These are phyloP conservation scores for Dendrobium huoshanense DNA, from an alignment of 106 monocot species.

Conservation along the genomic window DNA sequence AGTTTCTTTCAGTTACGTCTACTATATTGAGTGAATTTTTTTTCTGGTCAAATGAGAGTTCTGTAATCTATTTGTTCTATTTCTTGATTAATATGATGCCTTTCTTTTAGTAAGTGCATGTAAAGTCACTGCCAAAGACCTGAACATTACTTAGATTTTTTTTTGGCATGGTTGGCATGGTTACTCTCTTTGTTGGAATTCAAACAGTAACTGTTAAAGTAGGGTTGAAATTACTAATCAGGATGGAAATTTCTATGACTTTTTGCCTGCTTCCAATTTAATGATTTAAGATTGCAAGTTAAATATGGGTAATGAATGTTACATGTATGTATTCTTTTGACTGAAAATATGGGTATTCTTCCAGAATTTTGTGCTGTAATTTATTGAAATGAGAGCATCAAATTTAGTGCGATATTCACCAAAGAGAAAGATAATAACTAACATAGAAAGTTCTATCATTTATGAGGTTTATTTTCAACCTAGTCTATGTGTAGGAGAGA, in stretches of 20 bases:
- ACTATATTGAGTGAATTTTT: not conserved
- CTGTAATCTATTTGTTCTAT: not conserved
- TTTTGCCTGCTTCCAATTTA: not conserved
- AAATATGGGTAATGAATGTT: not conserved
- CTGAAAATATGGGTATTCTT: not conserved
- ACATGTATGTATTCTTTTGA: not conserved
- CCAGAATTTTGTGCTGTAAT: not conserved
- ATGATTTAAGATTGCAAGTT: not conserved
- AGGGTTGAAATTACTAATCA: not conserved
- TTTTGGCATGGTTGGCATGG: not conserved
- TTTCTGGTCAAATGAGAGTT: constrained; percentile 1
- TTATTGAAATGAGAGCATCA: too few species aligned
- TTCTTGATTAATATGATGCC: not conserved
- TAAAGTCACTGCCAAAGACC: not conserved
- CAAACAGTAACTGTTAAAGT: too few species aligned
- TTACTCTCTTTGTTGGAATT: not conserved
- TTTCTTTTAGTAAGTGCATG: not conserved
- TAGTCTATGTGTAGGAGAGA: too few species aligned
- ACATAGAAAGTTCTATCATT: too few species aligned
- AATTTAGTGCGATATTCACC: not conserved
- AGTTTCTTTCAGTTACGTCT: not conserved
- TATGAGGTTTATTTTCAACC: too few species aligned
- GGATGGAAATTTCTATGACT: not conserved
- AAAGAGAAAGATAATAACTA: too few species aligned
- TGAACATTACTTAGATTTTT: not conserved